Evolutionary conservation across 345 rosid species (phyloP).

Genomic region (Populus deltoides): DNA sequence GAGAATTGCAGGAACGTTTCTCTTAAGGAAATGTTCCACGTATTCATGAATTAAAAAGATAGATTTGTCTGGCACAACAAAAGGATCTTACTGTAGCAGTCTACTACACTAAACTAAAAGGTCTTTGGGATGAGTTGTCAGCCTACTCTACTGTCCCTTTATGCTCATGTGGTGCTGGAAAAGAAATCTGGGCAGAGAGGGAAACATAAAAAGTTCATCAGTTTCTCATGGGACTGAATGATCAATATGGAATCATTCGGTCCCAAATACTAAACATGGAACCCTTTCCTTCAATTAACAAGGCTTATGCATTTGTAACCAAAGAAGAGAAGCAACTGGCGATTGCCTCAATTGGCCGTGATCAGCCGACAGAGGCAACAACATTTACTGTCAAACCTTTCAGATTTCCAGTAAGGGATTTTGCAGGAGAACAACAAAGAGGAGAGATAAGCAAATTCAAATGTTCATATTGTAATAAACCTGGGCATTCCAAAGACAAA

Average conservation of each 20-base stretch:
- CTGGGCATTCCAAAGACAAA: not conserved
- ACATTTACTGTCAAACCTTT: not conserved
- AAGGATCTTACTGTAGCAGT: not conserved
- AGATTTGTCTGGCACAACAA: not conserved
- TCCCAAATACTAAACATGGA: not conserved
- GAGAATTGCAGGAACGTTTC: not conserved
- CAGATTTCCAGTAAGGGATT: not conserved
- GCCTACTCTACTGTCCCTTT: not conserved
- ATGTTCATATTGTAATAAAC: not conserved
- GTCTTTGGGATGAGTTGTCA: not conserved
- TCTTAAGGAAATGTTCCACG: not conserved
- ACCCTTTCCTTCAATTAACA: not conserved
- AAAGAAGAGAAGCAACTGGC: not conserved
- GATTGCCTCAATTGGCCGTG: not conserved
- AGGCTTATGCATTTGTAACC: not conserved
- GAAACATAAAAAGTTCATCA: not conserved
- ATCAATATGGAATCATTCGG: not conserved
- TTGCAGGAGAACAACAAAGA: not conserved
- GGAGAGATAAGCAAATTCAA: not conserved
- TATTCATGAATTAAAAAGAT: not conserved
- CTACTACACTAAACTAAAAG: not conserved
- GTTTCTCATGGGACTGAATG: not conserved
- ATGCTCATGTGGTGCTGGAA: not conserved
- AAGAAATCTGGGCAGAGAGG: not conserved
- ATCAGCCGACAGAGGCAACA: not conserved